Evolutionary conservation across 768 basidiomycete species (phyloP).

Genomic region (Termitomyces sp.): DNA sequence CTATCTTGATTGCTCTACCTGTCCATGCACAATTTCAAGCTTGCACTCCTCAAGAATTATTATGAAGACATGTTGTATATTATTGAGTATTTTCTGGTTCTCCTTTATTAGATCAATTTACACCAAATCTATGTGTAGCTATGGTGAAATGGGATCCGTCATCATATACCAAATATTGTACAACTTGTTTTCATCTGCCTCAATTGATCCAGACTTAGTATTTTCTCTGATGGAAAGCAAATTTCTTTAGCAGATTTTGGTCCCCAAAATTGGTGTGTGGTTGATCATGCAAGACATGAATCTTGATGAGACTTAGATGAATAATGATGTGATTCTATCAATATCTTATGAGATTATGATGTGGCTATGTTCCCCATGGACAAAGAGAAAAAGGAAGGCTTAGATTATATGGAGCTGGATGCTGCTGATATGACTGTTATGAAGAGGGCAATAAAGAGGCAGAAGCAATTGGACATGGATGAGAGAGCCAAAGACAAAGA

Average conservation of each 20-base stretch:
- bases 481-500: conserved; percentile 26
- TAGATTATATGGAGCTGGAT: conserved; percentile 27
- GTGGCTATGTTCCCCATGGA: conserved; percentile 80
- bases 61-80: conserved; percentile 95
- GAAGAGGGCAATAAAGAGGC: conserved; percentile 46
- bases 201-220: conserved; percentile 47
- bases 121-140: conserved; percentile 39
- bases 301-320: conserved; percentile 30
- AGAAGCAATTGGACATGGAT: conserved; percentile 44
- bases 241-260: conserved; percentile 79
- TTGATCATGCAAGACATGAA: conserved; percentile 78
- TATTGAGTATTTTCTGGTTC: conserved; percentile 31
- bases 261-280: conserved; percentile 79
- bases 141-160: conserved; percentile 79
- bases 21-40: conserved; percentile 97
- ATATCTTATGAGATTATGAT: conserved; percentile 71
- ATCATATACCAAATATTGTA: conserved; percentile 76
- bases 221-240: conserved; percentile 66
- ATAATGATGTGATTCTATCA: conserved; percentile 48
- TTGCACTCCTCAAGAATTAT: conserved; percentile 90
- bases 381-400: conserved; percentile 29
- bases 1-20: conserved; percentile 92
- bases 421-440: conserved; percentile 48
- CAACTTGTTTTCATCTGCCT: conserved; percentile 62
- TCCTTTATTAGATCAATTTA: not conserved